Base-by-base conservation (phyloP, 108 stramenopile genomes). In the Cyclotella sp. region DNA sequence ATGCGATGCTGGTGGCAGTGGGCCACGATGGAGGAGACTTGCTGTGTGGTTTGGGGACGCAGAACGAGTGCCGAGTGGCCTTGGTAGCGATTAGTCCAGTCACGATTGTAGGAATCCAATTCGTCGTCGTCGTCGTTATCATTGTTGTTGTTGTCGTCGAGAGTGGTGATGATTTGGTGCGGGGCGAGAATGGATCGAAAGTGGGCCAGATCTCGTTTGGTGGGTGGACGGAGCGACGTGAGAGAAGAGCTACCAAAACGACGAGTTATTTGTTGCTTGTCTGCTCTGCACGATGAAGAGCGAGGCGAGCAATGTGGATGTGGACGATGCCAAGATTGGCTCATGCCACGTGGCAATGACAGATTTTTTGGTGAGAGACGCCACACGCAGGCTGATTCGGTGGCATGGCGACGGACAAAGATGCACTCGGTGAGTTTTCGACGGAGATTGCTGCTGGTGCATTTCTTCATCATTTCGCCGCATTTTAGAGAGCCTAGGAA, bases 1-100 rank as follows among this genome's bases (percentile, higher is more conserved):
- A 99, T 72, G 18, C 65, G 52, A 29, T 86, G 68, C 28, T 83
- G 72, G 74, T 93, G 44, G 78, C 98, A 99, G 74, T 97, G 95
- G 54, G 61, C n/a, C 18, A 99, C 63, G 18, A 99, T 84, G n/a
- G 71, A 70, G 22, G 93, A 83, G 0, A 99, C 97, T 79, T 96
- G 87, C 0, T 72, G 29, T 11, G 91, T 89, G 44, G 84, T 78
- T 30, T 80, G 39, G 9, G 95, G 95, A 30, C 82, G 78, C 24
- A 91, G 58, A 0, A 96, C 85, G 53, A 94, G 77, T 2, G 70
- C 53, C 0, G 93, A 84, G 12, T 63, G 58, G 18, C 91, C 95
- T 28, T 68, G 57, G 63, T 89, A 90, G 11, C 84, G 76, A 34
- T 79, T 60, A 18, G 87, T 91, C 88, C 88, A 89, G 57, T 91